Conservation (phyloP, 1,139 yeast species). For the Nadsonia commutata region DNA sequence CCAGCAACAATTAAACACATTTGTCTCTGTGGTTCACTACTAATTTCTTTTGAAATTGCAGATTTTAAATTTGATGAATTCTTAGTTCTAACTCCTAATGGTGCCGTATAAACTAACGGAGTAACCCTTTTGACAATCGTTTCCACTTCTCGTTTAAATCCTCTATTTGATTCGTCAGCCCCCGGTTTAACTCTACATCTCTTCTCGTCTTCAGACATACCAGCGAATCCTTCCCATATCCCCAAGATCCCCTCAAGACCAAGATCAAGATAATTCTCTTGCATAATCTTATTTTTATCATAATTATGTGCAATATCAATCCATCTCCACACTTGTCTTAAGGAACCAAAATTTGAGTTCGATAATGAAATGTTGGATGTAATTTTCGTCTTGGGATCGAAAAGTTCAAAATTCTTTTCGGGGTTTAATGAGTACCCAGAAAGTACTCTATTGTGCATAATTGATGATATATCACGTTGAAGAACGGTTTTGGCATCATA, state of each 20-base stretch:
- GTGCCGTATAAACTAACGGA: slow-evolving; percentile 23
- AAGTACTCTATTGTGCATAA: slow-evolving; percentile 55
- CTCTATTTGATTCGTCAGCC: slow-evolving; percentile 11
- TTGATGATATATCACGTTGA: slow-evolving; percentile 20
- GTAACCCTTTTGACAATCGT: slow-evolving; percentile 12
- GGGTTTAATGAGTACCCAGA: slow-evolving; percentile 66
- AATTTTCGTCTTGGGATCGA: slow-evolving; percentile 27
- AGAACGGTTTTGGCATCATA: slow-evolving; percentile 15
- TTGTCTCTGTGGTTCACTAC: slow-evolving; percentile 37
- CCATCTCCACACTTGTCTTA: slow-evolving; percentile 86
- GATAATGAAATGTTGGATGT: background rate
- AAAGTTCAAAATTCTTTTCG: slow-evolving; percentile 43
- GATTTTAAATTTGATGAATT: slow-evolving; percentile 7
- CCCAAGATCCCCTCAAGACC: slow-evolving; percentile 84
- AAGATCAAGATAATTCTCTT: slow-evolving; percentile 53
- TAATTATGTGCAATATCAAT: slow-evolving; percentile 55
- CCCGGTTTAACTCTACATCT: slow-evolving; percentile 24
- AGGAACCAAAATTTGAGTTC: slow-evolving; percentile 23
- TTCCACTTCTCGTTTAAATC: slow-evolving; percentile 13
- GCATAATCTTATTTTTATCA: slow-evolving; percentile 55
- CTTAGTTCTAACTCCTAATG: slow-evolving; percentile 13
- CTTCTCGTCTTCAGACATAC: slow-evolving; percentile 37
- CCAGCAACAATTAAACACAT: slow-evolving; percentile 79
- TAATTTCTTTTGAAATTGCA: background rate
- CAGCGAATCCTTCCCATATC: slow-evolving; percentile 72